These are phyloP conservation scores for Obelidium mucronatum DNA, from an alignment of 192 early-diverging fungal genomes.

Conservation along the genomic window DNA sequence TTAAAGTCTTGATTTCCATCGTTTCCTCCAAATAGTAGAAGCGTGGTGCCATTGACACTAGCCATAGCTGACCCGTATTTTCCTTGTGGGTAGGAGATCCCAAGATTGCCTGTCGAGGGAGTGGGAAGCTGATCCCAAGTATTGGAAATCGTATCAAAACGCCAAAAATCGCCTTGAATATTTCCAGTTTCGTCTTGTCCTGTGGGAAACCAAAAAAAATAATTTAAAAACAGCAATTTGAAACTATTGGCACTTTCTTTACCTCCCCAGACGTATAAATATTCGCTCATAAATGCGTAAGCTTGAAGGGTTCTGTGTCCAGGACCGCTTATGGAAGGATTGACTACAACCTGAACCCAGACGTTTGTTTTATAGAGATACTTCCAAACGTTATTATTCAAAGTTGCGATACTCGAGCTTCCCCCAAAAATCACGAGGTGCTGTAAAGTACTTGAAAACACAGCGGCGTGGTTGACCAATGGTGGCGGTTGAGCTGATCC, in stretches of 20 bases:
- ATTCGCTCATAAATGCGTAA: background rate
- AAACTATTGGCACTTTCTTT: background rate
- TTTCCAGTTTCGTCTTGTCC: conserved; percentile 10
- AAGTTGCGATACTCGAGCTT: no score
- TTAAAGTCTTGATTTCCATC: conserved; percentile 12
- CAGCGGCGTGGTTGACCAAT: conserved; percentile 7
- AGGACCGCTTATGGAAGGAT: background rate
- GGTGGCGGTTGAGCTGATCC: background rate
- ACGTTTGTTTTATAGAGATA: background rate
- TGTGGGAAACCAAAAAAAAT: background rate
- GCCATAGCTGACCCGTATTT: background rate
- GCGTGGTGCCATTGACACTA: conserved; percentile 10
- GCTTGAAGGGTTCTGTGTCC: background rate
- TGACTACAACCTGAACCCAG: conserved; percentile 1
- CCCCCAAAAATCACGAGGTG: conserved; percentile 18
- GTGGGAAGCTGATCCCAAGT: background rate
- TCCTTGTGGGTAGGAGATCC: background rate
- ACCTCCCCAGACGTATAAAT: conserved; percentile 10
- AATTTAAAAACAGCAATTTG: background rate
- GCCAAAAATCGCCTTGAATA: conserved; percentile 17
- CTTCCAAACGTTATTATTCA: conserved; percentile 5
- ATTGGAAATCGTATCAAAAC: background rate
- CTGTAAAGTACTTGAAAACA: background rate
- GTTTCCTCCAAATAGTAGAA: conserved; percentile 21
- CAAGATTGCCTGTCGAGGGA: background rate